Evolutionary conservation across 2,329 filamentous ascomycete species (phyloP), one percentile per base, ranked within the genome.

Genomic region (Talaromyces sp.): DNA sequence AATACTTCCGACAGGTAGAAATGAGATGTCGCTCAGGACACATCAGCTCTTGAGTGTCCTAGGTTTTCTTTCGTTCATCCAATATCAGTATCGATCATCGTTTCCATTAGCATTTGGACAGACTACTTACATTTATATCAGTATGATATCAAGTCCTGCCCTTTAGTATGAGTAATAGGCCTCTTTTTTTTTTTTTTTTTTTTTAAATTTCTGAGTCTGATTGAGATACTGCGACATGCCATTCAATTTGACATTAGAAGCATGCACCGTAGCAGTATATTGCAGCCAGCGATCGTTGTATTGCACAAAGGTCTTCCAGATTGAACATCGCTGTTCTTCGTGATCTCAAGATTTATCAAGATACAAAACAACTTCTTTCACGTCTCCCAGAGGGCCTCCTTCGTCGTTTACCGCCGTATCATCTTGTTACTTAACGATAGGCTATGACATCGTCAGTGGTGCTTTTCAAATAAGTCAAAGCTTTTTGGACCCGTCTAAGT

Each of bases 21-120:
- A 11, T 35, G n/a, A 56, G n/a, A 19, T n/a, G 5, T 37, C 31
- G 11, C 13, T 22, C 31, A n/a, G 31, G 50, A 35, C 27, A 37
- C 50, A 35, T 56, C 50, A 56, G 50, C 50, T 56, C 50, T 56
- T 19, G 17, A 56, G 50, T 37, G 31, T 56, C 50, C 31, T 56
- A 56, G 50, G 31, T 52, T 6, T 52, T 3, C 17, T 52, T 5
- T 10, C 27, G 17, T 15, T 7, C 1, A 49, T 15, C 33, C 17
- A 11, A 11, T n/a, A 52, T 52, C 15, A 52, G 9, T 11, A 52
- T 31, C 10, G 49, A 9, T 11, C 5, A 17, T 31, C n/a, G 27
- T 33, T 9, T n/a, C 49, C 31, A 33, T 17, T 3, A 3, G 25
- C 17, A n/a, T 52, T n/a, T 27, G n/a, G 15, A 52, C 25, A n/a